Base-by-base conservation (phyloP, 2,329 filamentous ascomycete genomes). In the Phyllosticta citribraziliensis region DNA sequence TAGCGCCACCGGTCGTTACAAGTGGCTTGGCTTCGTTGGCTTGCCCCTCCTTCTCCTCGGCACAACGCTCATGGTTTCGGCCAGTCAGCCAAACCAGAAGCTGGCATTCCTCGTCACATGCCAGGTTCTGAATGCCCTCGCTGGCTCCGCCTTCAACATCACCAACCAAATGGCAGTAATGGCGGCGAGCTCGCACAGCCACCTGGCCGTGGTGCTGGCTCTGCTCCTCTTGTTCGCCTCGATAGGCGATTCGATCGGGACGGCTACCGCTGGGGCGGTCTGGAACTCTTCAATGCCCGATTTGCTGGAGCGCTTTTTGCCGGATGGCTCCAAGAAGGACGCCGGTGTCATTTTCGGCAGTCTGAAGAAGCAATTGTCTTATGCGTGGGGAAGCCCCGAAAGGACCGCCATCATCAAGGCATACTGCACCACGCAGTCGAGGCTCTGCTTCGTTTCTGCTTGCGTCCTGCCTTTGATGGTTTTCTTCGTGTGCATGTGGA, bases 201-300 rank as follows among this genome's bases (percentile, higher is more conserved):
- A 86, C 67, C 77, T 88, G 4, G 82, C 84, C 24, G 80, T 81
- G 17, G 79, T 83, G 27, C 78, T 86, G n/a, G 83, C 84, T 11
- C 75, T 88, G 14, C 76, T 84, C 53, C 76, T 80, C n/a, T 78
- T 87, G 17, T 81, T 84, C 51, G 76, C 80, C 64, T 80, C 79
- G 63, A 79, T 88, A 64, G 86, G 71, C 17, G 64, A 64, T 20
- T 66, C 69, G 3, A 66, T 72, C 27, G 71, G 71, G 5, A 64
- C 62, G 1, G 79, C 84, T 2, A 77, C 88, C 55, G 79, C 84
- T 0, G 79, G 79, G 0, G 84, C 84, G 5, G 82, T 88, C 63
- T 88, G 84, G 84, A 83, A 80, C 0, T 76, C 79, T 57, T 77
- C 79, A 0, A 79, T 88, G 62, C 79, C 78, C 2, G 70, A 75